Conservation (phyloP, 176 grass and related monocot species). For the Hordeum marinum region DNA sequence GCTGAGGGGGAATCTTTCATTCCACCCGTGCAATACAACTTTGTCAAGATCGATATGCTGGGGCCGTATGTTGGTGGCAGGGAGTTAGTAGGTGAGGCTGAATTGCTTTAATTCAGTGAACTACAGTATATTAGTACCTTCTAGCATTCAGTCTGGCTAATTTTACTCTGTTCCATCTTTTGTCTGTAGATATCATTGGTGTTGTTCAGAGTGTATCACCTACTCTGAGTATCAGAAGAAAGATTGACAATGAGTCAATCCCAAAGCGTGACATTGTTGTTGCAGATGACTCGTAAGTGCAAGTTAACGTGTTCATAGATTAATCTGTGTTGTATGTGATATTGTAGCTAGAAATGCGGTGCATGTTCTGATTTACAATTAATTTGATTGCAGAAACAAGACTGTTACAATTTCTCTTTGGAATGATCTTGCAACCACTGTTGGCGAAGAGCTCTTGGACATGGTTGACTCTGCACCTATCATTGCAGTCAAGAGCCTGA, state of each 20-base stretch:
- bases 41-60: slow-evolving; percentile 80
- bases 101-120: background rate
- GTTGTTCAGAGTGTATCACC: slow-evolving; percentile 81
- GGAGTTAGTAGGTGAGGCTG: slow-evolving; percentile 79
- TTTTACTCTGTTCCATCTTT: background rate
- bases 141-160: background rate
- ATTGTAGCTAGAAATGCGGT: background rate
- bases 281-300: slow-evolving; percentile 89
- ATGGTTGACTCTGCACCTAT: slow-evolving; percentile 67
- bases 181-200: slow-evolving; percentile 66
- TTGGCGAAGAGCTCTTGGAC: slow-evolving; percentile 87
- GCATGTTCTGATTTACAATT: background rate
- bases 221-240: slow-evolving; percentile 77
- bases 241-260: slow-evolving; percentile 65
- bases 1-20: slow-evolving; percentile 76
- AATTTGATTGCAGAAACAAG: slow-evolving; percentile 58
- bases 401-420: slow-evolving; percentile 83
- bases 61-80: slow-evolving; percentile 80
- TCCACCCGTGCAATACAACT: slow-evolving; percentile 74
- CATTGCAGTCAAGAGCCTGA: slow-evolving; percentile 73
- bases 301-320: background rate
- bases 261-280: slow-evolving; percentile 87
- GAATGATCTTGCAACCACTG: slow-evolving; percentile 85
- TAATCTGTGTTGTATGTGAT: background rate
- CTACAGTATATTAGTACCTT: background rate